Base-by-base conservation (phyloP, 805 yeast species). In the Sungouiella blattae region DNA sequence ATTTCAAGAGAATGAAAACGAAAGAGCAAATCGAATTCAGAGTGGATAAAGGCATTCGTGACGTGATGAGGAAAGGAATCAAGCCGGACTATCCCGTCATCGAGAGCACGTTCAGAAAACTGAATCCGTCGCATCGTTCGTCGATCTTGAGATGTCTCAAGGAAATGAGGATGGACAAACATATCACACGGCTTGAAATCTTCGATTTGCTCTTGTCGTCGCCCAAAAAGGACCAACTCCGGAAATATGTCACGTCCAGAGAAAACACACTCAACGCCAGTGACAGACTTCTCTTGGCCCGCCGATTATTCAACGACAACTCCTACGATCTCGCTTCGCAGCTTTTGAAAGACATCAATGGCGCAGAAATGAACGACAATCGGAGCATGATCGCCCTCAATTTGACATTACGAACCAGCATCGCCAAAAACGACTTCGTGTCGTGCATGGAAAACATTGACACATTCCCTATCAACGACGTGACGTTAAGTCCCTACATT, bases 41-140 rank as follows among this genome's bases (percentile, higher is more conserved):
- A 22, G 41, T 58, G 22, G 48, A 51, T 15, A 45, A 50, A 29
- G 73, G 71, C 15, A 60, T 67, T 28, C 42, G 40, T 6, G 63
- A 57, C 11, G 35, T 67, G 6, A 35, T 64, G 18, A 40, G 57
- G n/a, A 51, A 48, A 33, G 71, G 71, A 0, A 55, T 67, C 6
- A 46, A 53, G 18, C 72, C 72, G 0, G 69, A 67, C 37, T 45
- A 47, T 30, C 34, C 36, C 11, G 33, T 64, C n/a, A 38, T 67
- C 5, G 57, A 57, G 29, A 56, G 50, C 26, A 62, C 71, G 0
- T 58, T 62, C 33, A 41, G 50, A 18, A 45, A 55, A 21, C 54
- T 57, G 46, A 54, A 55, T 26, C 22, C 35, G 2, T n/a, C 45
- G 6, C 30, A 33, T 24, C 33, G 52, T 6, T 22, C 38, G 13